phyloP scores from a whole-genome alignment of 768 basidiomycete species.

The Hirschioporus abietinus region DNA sequence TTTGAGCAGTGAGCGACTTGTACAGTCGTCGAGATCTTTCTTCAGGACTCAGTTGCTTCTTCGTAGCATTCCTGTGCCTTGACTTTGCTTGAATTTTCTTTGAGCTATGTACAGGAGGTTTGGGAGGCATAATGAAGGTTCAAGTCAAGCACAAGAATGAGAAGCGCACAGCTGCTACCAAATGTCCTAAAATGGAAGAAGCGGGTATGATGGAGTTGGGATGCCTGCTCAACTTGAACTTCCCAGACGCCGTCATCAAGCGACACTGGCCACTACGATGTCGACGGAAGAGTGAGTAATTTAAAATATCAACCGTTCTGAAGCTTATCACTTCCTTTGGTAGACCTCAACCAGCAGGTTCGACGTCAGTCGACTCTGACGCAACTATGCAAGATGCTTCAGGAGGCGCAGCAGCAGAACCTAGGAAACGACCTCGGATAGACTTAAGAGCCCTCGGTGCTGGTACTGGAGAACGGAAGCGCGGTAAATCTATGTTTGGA shows the following conservation, averaged over 20 bases:
- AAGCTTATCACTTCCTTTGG: slow-evolving; percentile 6
- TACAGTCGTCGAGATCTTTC: slow-evolving; percentile 55
- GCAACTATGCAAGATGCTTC: slow-evolving; percentile 26
- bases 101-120: not conserved
- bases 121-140: slow-evolving; percentile 1
- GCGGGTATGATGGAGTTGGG: slow-evolving; percentile 2
- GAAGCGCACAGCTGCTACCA: not conserved
- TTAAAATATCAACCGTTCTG: slow-evolving; percentile 5
- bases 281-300: slow-evolving; percentile 46
- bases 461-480: slow-evolving; percentile 61
- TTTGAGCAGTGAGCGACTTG: slow-evolving; percentile 77
- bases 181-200: not conserved
- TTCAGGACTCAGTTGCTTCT: slow-evolving; percentile 25
- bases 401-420: slow-evolving; percentile 24
- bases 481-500: slow-evolving; percentile 86
- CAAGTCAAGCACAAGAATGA: not conserved
- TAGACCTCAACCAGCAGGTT: slow-evolving; percentile 8
- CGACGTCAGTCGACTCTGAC: slow-evolving; percentile 13
- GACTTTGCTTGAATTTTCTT: slow-evolving; percentile 14
- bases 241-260: not conserved
- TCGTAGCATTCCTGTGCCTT: slow-evolving; percentile 21
- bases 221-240: not conserved
- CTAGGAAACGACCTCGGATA: slow-evolving; percentile 67
- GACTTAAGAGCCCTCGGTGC: slow-evolving; percentile 42
- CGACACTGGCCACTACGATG: slow-evolving; percentile 27